Conservation (phyloP, 2,329 filamentous ascomycete species). For the Penicillium paneum region DNA sequence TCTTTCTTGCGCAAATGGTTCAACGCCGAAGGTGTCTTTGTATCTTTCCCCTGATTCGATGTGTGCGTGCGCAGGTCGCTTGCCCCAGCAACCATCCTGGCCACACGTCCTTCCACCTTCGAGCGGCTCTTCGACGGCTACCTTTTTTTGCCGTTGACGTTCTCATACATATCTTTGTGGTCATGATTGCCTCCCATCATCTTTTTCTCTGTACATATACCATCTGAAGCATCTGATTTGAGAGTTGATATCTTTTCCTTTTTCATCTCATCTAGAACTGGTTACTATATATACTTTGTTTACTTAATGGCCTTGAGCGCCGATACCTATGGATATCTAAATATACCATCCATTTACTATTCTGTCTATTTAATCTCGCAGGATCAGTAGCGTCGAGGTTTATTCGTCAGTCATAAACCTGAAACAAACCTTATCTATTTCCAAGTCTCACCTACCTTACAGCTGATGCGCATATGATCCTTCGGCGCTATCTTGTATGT, state of each 20-base stretch:
- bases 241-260: conserved; percentile 20
- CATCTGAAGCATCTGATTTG: conserved; percentile 17
- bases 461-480: not conserved
- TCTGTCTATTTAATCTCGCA: not conserved
- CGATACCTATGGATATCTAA: not conserved
- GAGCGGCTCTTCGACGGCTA: conserved; percentile 9
- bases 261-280: not conserved
- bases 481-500: not conserved
- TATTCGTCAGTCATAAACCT: not conserved
- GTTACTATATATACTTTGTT: not conserved
- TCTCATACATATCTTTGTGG: conserved; percentile 18
- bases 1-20: conserved; percentile 20
- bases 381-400: not conserved
- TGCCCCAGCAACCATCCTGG: conserved; percentile 3
- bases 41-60: conserved; percentile 1
- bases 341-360: not conserved
- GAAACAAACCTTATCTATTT: not conserved
- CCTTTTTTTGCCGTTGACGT: conserved; percentile 2
- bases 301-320: not conserved
- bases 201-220: conserved; percentile 29
- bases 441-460: not conserved
- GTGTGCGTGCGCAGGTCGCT: conserved; percentile 13
- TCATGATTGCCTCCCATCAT: conserved; percentile 15
- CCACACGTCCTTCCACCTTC: conserved; percentile 6
- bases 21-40: conserved; percentile 5